A percentile compares a stretch with the other conserved stretches of the same genome.
Evolutionary conservation across 2,329 filamentous ascomycete genomes (phyloP).

Genomic region (Ophiostoma himal-ulmi): DNA sequence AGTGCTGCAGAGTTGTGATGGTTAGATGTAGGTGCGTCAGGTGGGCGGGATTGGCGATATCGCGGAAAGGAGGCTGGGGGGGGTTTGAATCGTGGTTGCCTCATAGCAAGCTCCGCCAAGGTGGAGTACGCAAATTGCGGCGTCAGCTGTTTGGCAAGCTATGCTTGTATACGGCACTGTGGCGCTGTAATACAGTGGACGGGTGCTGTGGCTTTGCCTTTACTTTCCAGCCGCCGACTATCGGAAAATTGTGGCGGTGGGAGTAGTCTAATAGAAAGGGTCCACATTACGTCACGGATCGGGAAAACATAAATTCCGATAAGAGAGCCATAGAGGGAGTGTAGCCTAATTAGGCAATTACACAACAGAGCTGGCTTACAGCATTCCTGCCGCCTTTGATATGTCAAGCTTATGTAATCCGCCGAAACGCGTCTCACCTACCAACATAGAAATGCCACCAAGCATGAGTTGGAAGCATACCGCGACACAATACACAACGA

Average conservation of each 20-base stretch:
- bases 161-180: background rate
- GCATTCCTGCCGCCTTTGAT: background rate
- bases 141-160: slow-evolving; percentile 15
- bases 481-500: background rate
- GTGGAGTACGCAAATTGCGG: slow-evolving; percentile 23
- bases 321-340: background rate
- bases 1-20: slow-evolving; percentile 5
- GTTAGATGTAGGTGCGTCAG: background rate
- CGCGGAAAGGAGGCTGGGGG: slow-evolving; percentile 20
- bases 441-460: background rate
- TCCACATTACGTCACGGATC: background rate
- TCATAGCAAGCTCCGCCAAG: slow-evolving; percentile 19
- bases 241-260: slow-evolving; percentile 4
- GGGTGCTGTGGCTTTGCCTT: no score
- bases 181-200: background rate
- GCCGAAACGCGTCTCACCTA: background rate
- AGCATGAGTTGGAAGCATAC: no score
- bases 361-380: slow-evolving; percentile 11
- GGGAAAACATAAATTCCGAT: background rate
- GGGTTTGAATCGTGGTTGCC: slow-evolving; percentile 12
- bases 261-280: background rate
- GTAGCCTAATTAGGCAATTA: slow-evolving; percentile 9
- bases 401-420: background rate
- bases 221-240: background rate
- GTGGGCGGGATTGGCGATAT: slow-evolving; percentile 12